phyloP scores from a whole-genome alignment of 768 basidiomycete species.

The Auricularia auricula-judae region DNA sequence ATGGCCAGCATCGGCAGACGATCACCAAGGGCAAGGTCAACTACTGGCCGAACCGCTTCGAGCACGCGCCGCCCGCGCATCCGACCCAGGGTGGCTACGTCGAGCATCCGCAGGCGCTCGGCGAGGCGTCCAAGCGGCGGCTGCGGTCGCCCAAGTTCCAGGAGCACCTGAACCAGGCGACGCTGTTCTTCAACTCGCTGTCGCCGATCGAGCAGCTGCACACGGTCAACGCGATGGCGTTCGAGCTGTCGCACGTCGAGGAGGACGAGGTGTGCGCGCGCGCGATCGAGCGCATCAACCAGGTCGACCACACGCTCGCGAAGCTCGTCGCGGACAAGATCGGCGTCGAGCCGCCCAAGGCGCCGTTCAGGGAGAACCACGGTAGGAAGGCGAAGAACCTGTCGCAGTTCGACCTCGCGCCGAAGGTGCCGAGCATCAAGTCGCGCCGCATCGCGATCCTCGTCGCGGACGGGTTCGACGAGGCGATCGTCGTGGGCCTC shows the following conservation, averaged over 20 bases:
- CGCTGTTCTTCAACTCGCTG: conserved; percentile 80
- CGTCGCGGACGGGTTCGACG: conserved; percentile 64
- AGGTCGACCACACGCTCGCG: conserved; percentile 68
- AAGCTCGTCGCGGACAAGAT: conserved; percentile 55
- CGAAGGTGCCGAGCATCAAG: conserved; percentile 46
- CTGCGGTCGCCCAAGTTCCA: conserved; percentile 42
- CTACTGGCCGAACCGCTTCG: conserved; percentile 70
- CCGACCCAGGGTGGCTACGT: not conserved
- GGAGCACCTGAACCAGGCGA: conserved; percentile 67
- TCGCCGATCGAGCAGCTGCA: conserved; percentile 57
- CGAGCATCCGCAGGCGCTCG: conserved; percentile 32
- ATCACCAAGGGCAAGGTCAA: conserved; percentile 53
- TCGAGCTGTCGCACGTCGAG: conserved; percentile 79
- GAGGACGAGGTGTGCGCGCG: conserved; percentile 58
- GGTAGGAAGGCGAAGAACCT: conserved; percentile 44
- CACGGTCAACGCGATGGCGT: conserved; percentile 56
- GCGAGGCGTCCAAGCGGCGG: conserved; percentile 41
- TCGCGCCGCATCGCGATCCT: conserved; percentile 69
- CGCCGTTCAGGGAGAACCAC: conserved; percentile 41
- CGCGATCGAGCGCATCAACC: conserved; percentile 56
- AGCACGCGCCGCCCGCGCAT: not conserved
- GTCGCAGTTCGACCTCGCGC: conserved; percentile 46
- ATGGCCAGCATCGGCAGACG: conserved; percentile 44
- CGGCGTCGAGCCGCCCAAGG: conserved; percentile 44
- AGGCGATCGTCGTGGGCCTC: conserved; percentile 45